Base-by-base conservation (phyloP, 495 filamentous ascomycete genomes). In the Aspergillus bridgeri region DNA sequence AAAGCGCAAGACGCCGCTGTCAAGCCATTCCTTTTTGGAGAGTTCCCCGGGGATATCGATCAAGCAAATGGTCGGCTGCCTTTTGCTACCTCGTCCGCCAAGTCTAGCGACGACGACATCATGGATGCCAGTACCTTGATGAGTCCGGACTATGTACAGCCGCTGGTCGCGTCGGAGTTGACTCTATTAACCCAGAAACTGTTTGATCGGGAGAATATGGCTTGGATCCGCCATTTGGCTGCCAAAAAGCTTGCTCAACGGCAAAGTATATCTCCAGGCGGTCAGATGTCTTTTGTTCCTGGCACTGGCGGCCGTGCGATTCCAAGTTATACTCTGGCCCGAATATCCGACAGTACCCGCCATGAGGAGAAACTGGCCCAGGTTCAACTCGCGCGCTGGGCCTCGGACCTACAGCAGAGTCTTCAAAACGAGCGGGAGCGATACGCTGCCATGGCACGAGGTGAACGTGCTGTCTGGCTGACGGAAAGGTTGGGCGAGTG, bases 71-170 rank as follows among this genome's bases (percentile, higher is more conserved):
- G 59, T 19, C 67, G 70, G 38, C 61, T 74, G 8, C 86, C 91
- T 7, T 96, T 89, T 69, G 86, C 91, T 7, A 82, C 96, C 43
- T 98, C 95, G 21, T 95, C 90, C 19, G 83, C 83, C 13, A 80
- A 85, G 42, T 84, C 83, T 11, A 83, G 83, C 50, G 92, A 99
- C 69, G 75, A 86, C 51, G 92, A 96, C 21, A 87, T 81, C 47
- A 96, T 99, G 91, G 94, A 99, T 65, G 94, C 94, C 24, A 95
- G 90, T 64, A 82, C 94, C 0, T 79, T 99, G 15, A 99, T 99
- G 94, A 91, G 85, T 48, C 86, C 95, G 3, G 89, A 93, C 62
- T 99, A 99, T 69, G 78, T 96, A 18, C 88, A 91, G 56, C 95
- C 95, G 3, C 79, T 98, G 2, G 72, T 90, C 11, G 68, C 81